Evolutionary conservation across 148 eudicot genomes (phyloP), one percentile per base, ranked within the genome.

Genomic region (Nepenthes gracilis): DNA sequence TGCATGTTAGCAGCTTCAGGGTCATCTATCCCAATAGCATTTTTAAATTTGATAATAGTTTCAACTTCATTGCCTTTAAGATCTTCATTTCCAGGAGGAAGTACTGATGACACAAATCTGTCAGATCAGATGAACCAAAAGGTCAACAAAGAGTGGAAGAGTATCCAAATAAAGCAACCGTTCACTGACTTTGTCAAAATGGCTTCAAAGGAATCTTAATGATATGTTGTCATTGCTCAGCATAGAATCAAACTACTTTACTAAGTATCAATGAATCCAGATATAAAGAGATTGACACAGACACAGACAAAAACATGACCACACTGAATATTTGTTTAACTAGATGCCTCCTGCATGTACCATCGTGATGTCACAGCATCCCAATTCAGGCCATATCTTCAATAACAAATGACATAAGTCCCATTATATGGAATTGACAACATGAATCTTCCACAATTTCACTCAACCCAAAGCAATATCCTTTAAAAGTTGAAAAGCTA

Each of bases 1-100:
- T 93, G 97, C 90, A 89, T 83, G 70, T 80, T 82, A 36, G 99
- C 99, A 64, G 99, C 99, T 77, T 93, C 99, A 57, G 99, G 99
- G 58, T 93, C 99, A 75, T 93, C 99, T 47, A 93, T 89, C 14
- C 97, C 99, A 72, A 93, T 74, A 35, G 87, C 73, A 60, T 67
- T 81, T 75, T 93, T 93, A 64, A 89, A 86, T 54, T 78, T 78
- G 49, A 79, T 65, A 51, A 93, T 89, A 50, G 80, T 72, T 34
- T 81, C 95, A 45, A 87, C 95, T 76, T 93, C 99, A 64, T 79
- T 69, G 35, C 99, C 99, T 78, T 78, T 86, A 36, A 93, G 92
- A 68, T 89, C 82, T 77, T 89, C 92, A 75, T 63, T 70, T 62
- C 77, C 86, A 58, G 87, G 68, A 69, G 99, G 96, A 60, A 93